Base-by-base conservation (phyloP, 2,329 filamentous ascomycete species). In the Fusarium penzigii region DNA sequence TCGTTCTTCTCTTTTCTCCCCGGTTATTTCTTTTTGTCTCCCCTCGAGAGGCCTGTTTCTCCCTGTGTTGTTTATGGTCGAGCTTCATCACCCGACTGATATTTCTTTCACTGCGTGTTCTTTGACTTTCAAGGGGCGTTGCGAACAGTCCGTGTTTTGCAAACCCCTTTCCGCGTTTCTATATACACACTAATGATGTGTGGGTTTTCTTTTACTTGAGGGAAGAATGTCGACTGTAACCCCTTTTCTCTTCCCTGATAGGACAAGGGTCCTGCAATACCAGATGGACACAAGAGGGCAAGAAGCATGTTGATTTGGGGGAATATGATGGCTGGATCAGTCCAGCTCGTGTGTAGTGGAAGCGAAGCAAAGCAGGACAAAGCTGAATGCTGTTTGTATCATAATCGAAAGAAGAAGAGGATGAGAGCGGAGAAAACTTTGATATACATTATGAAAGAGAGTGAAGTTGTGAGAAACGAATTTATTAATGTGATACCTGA, bases 11-110 rank as follows among this genome's bases (percentile, higher is more conserved):
- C 48, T 17, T 34, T 14, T 17, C 29, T 29, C 8, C 13, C 32
- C 32, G 48, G 45, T 54, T 46, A 42, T 42, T 39, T 41, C 32
- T 29, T 46, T 34, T 48, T 36, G 39, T 34, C 51, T 17, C 39
- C 39, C n/a, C 16, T 49, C 44, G 29, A 29, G 39, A 17, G 42
- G n/a, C 29, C 10, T 36, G 32, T 36, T 36, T 36, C 32, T 36
- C 32, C 32, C 13, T 36, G 32, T 11, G 32, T 36, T 36, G 32
- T 36, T 36, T 36, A 14, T 36, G 10, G 32, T 36, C 32, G 32
- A 25, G 32, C 5, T 11, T 36, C 32, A 36, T 36, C 32, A 36
- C 32, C 32, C 7, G 7, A 14, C 32, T 14, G 32, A 36, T 4
- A 4, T 9, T 36, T 12, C 32, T 11, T 36, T 11, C 10, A 36